Conservation (phyloP, 345 rosid genomes). For the Hibiscus syriacus region DNA sequence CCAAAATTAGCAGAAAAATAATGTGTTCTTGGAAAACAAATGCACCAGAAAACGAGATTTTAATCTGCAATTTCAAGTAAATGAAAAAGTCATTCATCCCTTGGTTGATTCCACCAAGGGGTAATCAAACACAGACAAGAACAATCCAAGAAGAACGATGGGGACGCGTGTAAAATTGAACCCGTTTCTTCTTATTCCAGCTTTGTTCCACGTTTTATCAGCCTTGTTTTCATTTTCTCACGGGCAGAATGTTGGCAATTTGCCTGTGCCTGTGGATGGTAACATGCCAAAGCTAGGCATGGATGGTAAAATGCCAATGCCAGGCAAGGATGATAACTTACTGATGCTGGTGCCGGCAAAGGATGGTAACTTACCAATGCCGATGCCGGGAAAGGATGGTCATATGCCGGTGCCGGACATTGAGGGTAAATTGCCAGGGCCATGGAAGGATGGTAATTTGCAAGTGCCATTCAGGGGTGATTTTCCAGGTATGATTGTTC, state of each 20-base stretch:
- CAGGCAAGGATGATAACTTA: neutral
- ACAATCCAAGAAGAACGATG: neutral
- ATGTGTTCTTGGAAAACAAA: neutral
- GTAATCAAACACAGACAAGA: neutral
- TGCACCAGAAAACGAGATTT: neutral
- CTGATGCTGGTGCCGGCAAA: neutral
- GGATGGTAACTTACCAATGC: neutral
- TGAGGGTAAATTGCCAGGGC: neutral
- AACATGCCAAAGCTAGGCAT: too few relatives aligned
- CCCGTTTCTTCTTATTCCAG: neutral
- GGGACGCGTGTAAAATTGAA: neutral
- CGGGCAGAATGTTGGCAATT: neutral
- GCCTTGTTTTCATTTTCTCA: neutral
- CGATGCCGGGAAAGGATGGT: neutral
- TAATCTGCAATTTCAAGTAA: neutral
- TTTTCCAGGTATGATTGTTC: neutral
- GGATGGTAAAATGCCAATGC: neutral
- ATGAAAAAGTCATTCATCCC: neutral
- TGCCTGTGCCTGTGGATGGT: neutral
- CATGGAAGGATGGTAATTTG: neutral
- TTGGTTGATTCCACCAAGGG: neutral
- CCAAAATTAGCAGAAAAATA: conserved; percentile 1
- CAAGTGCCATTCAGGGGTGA: neutral
- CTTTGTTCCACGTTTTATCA: conserved; percentile 6
- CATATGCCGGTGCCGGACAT: neutral